Conservation (phyloP, 2,329 filamentous ascomycete species). For the Diaporthe ampelina region DNA sequence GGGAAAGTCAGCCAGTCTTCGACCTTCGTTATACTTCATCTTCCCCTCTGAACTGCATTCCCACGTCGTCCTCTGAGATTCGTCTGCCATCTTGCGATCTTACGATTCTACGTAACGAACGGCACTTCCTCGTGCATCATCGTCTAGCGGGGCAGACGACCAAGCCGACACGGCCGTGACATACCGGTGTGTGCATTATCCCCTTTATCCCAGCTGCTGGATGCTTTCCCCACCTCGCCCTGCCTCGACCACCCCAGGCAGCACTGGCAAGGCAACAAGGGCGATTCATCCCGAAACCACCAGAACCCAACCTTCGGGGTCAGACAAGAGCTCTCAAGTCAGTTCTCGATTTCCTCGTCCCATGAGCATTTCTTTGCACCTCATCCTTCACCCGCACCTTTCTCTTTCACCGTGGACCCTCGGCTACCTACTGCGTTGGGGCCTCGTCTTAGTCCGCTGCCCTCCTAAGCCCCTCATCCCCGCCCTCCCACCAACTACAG, state of each 20-base stretch:
- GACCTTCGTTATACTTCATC: neutral
- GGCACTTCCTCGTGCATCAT: neutral
- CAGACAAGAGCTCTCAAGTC: slow-evolving; percentile 23
- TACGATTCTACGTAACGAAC: too few species aligned
- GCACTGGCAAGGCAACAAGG: slow-evolving; percentile 32
- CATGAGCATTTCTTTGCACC: neutral
- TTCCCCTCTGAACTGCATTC: neutral
- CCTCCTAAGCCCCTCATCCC: slow-evolving; percentile 34
- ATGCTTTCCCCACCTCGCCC: slow-evolving; percentile 38
- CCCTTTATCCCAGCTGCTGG: slow-evolving; percentile 34
- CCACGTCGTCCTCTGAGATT: neutral
- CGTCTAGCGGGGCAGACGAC: slow-evolving; percentile 17
- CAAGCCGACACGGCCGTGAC: neutral
- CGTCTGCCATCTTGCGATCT: neutral
- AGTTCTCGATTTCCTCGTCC: neutral
- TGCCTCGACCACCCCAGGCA: slow-evolving; percentile 33
- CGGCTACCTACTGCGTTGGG: slow-evolving; percentile 31
- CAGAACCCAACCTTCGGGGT: neutral
- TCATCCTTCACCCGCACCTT: neutral
- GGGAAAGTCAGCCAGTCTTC: neutral
- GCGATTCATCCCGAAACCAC: slow-evolving; percentile 12
- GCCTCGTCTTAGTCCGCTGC: slow-evolving; percentile 30
- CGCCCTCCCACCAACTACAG: slow-evolving; percentile 19
- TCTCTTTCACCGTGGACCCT: neutral
- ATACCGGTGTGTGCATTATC: slow-evolving; percentile 12